Evolutionary conservation across 768 basidiomycete species (phyloP).

Genomic region (Termitomyces sp.): DNA sequence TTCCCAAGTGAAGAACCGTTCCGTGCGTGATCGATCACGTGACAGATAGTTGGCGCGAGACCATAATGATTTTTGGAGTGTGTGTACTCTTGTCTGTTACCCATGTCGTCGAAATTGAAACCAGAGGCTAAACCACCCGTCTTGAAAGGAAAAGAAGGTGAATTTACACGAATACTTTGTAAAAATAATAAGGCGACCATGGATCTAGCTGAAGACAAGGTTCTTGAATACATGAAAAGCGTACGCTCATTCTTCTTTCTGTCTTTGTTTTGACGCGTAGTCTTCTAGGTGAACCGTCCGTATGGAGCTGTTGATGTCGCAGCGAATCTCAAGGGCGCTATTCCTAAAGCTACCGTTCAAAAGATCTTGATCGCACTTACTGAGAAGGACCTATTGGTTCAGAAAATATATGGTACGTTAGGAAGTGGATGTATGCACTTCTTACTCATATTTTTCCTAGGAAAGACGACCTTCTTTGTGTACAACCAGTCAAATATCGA

Average conservation of each 20-base stretch:
- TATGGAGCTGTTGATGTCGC: slow-evolving; percentile 90
- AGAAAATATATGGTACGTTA: slow-evolving; percentile 74
- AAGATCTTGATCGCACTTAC: slow-evolving; percentile 79
- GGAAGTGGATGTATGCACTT: slow-evolving; percentile 7
- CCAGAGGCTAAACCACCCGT: slow-evolving; percentile 44
- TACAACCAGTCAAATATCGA: slow-evolving; percentile 74
- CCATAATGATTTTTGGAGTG: too few relatives aligned
- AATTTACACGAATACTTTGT: not conserved
- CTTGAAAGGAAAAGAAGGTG: slow-evolving; percentile 78
- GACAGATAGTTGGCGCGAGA: not conserved
- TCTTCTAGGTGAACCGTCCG: slow-evolving; percentile 80
- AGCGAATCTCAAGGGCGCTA: slow-evolving; percentile 85
- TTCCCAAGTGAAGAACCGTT: slow-evolving; percentile 5
- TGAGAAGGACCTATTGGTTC: slow-evolving; percentile 78
- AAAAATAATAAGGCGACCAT: not conserved
- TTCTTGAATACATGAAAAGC: slow-evolving; percentile 75
- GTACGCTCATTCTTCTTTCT: slow-evolving; percentile 27
- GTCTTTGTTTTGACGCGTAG: slow-evolving; percentile 2
- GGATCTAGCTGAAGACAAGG: slow-evolving; percentile 61
- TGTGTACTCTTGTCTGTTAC: not conserved
- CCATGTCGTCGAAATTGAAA: slow-evolving; percentile 52
- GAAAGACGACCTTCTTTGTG: slow-evolving; percentile 85
- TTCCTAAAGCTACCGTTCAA: slow-evolving; percentile 78
- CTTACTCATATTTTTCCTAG: slow-evolving; percentile 29
- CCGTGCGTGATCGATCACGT: not conserved